phyloP scores from a whole-genome alignment of 2,329 filamentous ascomycete species.

The Colletotrichum chrysophilum region DNA sequence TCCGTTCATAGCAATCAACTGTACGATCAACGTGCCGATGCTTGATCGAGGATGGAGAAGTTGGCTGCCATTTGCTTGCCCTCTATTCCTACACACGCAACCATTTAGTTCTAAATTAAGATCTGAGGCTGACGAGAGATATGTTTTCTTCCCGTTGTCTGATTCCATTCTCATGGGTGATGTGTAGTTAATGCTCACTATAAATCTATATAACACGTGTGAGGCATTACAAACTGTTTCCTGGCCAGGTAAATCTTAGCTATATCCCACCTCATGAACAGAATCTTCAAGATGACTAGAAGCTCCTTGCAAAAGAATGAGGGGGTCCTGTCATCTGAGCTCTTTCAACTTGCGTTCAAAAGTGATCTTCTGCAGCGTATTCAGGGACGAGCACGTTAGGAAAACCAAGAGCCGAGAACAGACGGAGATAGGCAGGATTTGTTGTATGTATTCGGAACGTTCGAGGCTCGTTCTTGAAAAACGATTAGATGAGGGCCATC shows the following conservation, averaged over 20 bases:
- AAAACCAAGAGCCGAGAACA: background rate
- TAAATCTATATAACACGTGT: background rate
- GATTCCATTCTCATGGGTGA: background rate
- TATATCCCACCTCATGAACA: no score
- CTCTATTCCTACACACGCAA: background rate
- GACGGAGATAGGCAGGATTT: background rate
- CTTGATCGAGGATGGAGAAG: no score
- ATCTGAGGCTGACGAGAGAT: background rate
- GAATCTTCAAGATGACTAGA: background rate
- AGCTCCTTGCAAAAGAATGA: background rate
- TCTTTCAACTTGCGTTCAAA: no score
- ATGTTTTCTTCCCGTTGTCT: rapidly evolving
- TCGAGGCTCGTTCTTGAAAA: background rate
- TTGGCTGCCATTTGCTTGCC: no score
- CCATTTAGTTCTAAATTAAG: rapidly evolving
- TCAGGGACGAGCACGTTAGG: background rate
- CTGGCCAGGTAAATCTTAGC: background rate
- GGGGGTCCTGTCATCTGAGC: no score
- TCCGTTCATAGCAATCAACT: background rate
- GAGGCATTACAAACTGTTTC: rapidly evolving
- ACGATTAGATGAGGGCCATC: background rate
- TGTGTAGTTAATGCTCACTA: background rate
- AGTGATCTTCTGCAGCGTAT: no score
- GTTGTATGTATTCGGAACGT: background rate
- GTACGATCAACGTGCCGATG: background rate